Base-by-base conservation (phyloP, 768 basidiomycete genomes). In the Grammothele lineata region DNA sequence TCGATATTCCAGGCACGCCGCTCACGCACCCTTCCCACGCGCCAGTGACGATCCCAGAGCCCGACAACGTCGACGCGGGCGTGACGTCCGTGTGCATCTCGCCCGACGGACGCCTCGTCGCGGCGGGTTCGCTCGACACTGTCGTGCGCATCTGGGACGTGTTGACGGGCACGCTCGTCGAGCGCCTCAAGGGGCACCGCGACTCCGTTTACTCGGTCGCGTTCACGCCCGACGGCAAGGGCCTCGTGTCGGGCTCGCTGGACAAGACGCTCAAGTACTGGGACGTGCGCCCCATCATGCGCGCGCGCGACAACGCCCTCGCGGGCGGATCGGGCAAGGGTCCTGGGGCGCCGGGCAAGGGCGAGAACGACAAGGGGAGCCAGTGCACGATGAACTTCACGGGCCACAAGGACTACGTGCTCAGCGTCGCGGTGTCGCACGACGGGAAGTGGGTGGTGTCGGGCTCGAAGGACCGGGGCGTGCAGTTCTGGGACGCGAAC, bases 401-500 rank as follows among this genome's bases (percentile, higher is more conserved):
- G 45, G 94, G 93, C 10, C 94, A 95, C 66, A 94, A 92, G 80
- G 84, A 87, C 62, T 87, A 85, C 49, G 85, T 87, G 48, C 71
- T 87, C 41, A 80, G 78, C 37, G 83, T 85, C 37, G 82, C 81
- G 17, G 89, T 93, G 39, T 92, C 90, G 37, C 87, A 92, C 53
- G 94, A 97, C 65, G 91, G 90, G 4, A 82, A 89, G 55, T 87
- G 92, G 89, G 86, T 98, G 56, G 94, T 96, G 10, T 93, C 91
- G 10, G 95, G 96, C 42, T 85, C 83, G 27, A 97, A 97, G 70
- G 96, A 99, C 64, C 87, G 96, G 11, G 87, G 92, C 0, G 93
- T 99, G 45, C 91, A 94, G 64, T 92, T 95, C 63, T 92, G 89
- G 85, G 90, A 94, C 62, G 81, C 89, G 43, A 74, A 78, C 53